A percentile compares a stretch with the other conserved stretches of the same genome.
Evolutionary conservation across 2,329 filamentous ascomycete species (phyloP).

Genomic region (Colletotrichum godetiae): DNA sequence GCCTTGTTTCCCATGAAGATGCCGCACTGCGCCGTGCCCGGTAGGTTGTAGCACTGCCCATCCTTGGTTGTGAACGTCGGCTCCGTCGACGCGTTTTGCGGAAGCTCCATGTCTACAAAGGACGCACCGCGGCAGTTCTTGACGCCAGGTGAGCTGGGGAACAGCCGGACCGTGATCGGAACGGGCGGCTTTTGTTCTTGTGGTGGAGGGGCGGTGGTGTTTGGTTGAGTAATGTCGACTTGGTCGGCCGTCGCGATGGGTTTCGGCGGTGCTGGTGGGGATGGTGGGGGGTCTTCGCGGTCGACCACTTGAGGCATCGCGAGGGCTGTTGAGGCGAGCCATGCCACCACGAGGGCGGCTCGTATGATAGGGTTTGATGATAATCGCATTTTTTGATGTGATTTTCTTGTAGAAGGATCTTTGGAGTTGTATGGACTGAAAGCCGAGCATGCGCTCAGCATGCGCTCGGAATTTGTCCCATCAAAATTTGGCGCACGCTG

Average conservation of each 20-base stretch:
- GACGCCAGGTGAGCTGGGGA: constrained; percentile 22
- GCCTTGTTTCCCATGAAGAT: constrained; percentile 30
- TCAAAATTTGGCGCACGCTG: background rate
- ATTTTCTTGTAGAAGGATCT: too few species aligned
- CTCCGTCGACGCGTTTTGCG: constrained; percentile 15
- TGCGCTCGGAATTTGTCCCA: background rate
- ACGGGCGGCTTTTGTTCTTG: constrained; percentile 12
- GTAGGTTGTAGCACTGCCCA: constrained; percentile 33
- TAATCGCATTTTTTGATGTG: constrained; percentile 20
- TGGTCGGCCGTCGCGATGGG: constrained; percentile 25
- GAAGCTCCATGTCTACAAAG: constrained; percentile 15
- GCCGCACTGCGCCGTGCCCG: constrained; percentile 25
- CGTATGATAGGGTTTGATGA: background rate
- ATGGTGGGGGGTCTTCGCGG: constrained; percentile 21
- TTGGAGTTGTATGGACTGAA: background rate
- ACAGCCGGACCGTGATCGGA: constrained; percentile 28
- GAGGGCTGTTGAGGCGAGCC: constrained; percentile 17
- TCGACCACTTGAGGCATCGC: constrained; percentile 17
- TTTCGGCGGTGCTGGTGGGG: background rate
- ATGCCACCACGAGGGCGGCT: background rate
- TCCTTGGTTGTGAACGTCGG: constrained; percentile 5
- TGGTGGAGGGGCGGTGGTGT: background rate
- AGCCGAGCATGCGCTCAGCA: background rate
- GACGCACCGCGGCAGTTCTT: constrained; percentile 28
- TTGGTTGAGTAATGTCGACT: constrained; percentile 16